Evolutionary conservation across 2,329 filamentous ascomycete species (phyloP).

Genomic region (Septoria linicola): DNA sequence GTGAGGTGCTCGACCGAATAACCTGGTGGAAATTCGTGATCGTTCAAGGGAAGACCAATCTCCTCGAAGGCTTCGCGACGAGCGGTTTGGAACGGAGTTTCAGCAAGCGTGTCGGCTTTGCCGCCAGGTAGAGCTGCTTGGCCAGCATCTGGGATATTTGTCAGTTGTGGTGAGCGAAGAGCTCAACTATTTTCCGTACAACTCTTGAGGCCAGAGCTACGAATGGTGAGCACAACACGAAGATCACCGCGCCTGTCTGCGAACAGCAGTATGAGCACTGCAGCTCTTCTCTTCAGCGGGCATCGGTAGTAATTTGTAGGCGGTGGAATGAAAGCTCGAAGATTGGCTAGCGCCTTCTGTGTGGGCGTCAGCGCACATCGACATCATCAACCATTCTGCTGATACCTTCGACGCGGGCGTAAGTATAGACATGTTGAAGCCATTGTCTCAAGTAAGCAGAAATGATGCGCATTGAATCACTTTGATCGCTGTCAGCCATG

Average conservation of each 20-base stretch:
- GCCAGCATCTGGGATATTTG: slow-evolving; percentile 47
- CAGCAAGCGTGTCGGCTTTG: slow-evolving; percentile 55
- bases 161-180: too few species aligned
- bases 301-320: slow-evolving; percentile 58
- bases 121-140: slow-evolving; percentile 52
- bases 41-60: slow-evolving; percentile 78
- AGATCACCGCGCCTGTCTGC: slow-evolving; percentile 79
- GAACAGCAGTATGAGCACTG: slow-evolving; percentile 84
- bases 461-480: slow-evolving; percentile 4
- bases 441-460: slow-evolving; percentile 20
- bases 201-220: slow-evolving; percentile 58
- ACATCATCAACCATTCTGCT: not conserved
- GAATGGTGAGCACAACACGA: slow-evolving; percentile 63
- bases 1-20: slow-evolving; percentile 88
- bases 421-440: slow-evolving; percentile 34
- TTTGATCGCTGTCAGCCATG: slow-evolving; percentile 10
- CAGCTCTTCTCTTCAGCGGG: slow-evolving; percentile 68
- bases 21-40: slow-evolving; percentile 66
- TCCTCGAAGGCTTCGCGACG: slow-evolving; percentile 89
- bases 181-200: slow-evolving; percentile 46
- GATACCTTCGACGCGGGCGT: slow-evolving; percentile 38
- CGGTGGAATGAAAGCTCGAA: slow-evolving; percentile 57
- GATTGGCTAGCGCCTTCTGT: slow-evolving; percentile 53
- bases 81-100: slow-evolving; percentile 72
- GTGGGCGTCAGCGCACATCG: slow-evolving; percentile 4